Evolutionary conservation across 495 filamentous ascomycete genomes (phyloP), one percentile per base, ranked within the genome.

Genomic region (Beverwykella pulmonaria): DNA sequence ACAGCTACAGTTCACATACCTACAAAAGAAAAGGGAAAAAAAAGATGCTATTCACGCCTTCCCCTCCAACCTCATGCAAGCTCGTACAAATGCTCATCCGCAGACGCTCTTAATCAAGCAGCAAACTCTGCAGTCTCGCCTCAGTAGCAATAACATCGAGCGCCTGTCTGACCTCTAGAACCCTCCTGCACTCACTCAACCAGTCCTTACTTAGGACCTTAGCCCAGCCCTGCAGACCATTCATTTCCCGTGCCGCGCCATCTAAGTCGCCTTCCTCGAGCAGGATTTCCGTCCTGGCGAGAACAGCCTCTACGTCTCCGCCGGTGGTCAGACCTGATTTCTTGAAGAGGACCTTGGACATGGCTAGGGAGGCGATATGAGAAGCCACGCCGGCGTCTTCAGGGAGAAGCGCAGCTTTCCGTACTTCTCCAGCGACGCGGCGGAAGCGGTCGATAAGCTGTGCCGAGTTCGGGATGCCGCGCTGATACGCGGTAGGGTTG

Each of bases 401-500:
- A 20, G 94, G 94, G 15, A 98, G 81, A 22, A 98, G 82, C 49
- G 88, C 88, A 22, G 94, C 93, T 82, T 98, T 98, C 68, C 95
- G 86, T 20, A 98, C 94, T 80, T 98, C 95, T 60, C 81, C 80
- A 10, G 93, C 90, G n/a, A 98, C 93, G 36, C 91, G 88, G 47
- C 94, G 89, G 87, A 98, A 98, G 57, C 93, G 90, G 76, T 97
- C 94, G 60, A 98, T 87, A 20, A 98, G 88, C 76, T 93, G 88
- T 5, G 90, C 80, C 0, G 88, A 79, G 1, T 90, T 92, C 25
- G 92, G 86, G 61, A 98, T 87, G 65, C 94, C 94, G 52, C 87
- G 87, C 81, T 97, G 93, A 79, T 98, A 98, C 34, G 95, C 92
- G 14, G 84, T 82, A 7, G 94, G 94, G 80, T 94, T 92, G 79